Evolutionary conservation across 2,329 filamentous ascomycete species (phyloP).

Genomic region (Diatrype stigma): DNA sequence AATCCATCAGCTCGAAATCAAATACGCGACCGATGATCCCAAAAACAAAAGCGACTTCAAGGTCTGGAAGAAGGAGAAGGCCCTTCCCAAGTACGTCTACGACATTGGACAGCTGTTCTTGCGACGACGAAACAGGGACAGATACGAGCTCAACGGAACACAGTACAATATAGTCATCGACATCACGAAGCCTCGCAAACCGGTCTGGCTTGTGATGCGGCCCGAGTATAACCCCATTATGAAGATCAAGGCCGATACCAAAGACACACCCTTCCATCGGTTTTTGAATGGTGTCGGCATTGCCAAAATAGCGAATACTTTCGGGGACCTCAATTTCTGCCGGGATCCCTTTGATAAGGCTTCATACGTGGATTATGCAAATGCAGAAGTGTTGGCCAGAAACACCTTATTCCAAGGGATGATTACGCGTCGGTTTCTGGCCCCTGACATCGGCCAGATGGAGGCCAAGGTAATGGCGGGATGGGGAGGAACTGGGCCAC

Average conservation of each 20-base stretch:
- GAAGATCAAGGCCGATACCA: neutral
- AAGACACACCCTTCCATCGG: neutral
- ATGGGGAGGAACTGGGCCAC: neutral
- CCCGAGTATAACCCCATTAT: neutral
- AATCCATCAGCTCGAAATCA: neutral
- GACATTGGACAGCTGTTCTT: constrained; percentile 5
- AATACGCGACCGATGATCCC: neutral
- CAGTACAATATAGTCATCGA: constrained; percentile 4
- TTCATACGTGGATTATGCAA: neutral
- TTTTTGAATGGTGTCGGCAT: neutral
- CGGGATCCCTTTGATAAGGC: neutral
- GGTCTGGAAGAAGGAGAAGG: neutral
- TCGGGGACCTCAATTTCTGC: neutral
- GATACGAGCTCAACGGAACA: neutral
- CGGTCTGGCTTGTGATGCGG: constrained; percentile 4
- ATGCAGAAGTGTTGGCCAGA: neutral
- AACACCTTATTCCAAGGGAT: neutral
- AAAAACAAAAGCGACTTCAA: neutral
- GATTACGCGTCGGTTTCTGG: neutral
- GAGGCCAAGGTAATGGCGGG: neutral
- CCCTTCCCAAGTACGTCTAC: constrained; percentile 2
- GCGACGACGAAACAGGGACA: neutral
- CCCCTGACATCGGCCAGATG: neutral
- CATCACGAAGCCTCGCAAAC: neutral
- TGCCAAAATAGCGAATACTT: neutral